Conservation (phyloP, 2,329 filamentous ascomycete genomes). For the Talaromyces sp. region DNA sequence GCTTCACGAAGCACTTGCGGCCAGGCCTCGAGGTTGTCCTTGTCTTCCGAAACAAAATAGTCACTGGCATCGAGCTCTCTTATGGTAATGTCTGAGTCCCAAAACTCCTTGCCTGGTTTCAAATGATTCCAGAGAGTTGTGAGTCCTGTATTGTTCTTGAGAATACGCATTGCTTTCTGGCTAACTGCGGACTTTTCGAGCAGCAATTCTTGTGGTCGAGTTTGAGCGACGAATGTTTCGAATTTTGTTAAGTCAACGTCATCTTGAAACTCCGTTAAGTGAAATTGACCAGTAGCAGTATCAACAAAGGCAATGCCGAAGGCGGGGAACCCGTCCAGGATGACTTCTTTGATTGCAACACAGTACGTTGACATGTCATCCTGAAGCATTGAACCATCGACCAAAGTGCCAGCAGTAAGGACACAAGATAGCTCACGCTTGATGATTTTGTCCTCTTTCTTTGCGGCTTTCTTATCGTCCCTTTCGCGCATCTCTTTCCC, state of each 20-base stretch:
- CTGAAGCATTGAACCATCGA: conserved; percentile 94
- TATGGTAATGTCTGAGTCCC: conserved; percentile 74
- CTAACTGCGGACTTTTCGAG: conserved; percentile 84
- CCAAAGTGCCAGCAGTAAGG: conserved; percentile 83
- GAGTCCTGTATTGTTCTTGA: conserved; percentile 91
- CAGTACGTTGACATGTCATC: conserved; percentile 97
- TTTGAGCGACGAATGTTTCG: conserved; percentile 93
- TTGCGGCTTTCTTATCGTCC: conserved; percentile 50
- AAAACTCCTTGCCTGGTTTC: conserved; percentile 83
- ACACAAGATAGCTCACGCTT: conserved; percentile 84
- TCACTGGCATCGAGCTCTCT: conserved; percentile 73
- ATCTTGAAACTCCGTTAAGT: conserved; percentile 84
- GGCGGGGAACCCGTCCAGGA: conserved; percentile 64
- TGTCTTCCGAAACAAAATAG: conserved; percentile 65
- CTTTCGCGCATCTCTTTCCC: conserved; percentile 99
- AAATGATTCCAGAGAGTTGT: conserved; percentile 94
- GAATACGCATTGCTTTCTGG: conserved; percentile 79
- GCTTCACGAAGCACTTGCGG: conserved; percentile 66
- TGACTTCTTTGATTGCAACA: conserved; percentile 80
- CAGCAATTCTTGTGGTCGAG: conserved; percentile 77
- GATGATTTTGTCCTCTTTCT: conserved; percentile 89
- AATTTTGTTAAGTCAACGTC: conserved; percentile 93
- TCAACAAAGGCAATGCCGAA: conserved; percentile 95
- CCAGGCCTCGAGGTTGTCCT: conserved; percentile 63
- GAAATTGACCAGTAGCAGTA: conserved; percentile 92